Evolutionary conservation across 192 early-diverging fungal genomes (phyloP).

Genomic region (Backusella sp.): DNA sequence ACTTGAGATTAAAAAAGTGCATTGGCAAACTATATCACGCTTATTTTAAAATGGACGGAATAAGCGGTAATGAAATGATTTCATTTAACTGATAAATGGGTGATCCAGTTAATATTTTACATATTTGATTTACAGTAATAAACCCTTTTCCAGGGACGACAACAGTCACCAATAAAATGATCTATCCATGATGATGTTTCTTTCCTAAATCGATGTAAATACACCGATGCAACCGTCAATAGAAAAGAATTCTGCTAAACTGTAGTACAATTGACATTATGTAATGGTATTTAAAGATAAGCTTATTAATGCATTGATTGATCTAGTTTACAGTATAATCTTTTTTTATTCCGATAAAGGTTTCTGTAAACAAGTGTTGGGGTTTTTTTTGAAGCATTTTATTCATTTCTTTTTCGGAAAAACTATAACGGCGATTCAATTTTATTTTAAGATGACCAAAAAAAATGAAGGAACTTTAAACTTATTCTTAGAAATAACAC

Average conservation of each 20-base stretch:
- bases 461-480: neutral
- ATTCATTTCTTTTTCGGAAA: neutral
- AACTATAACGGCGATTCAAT: neutral
- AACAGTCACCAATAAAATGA: neutral
- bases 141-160: neutral
- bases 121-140: too few species aligned
- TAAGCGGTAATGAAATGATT: too few species aligned
- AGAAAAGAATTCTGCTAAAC: neutral
- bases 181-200: too few species aligned
- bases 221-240: too few species aligned
- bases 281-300: neutral
- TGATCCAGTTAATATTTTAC: too few species aligned
- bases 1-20: too few species aligned
- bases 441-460: neutral
- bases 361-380: neutral
- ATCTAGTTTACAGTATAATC: neutral
- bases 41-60: too few species aligned
- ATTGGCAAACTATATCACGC: too few species aligned
- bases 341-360: neutral
- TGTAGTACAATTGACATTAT: neutral
- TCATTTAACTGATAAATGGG: too few species aligned
- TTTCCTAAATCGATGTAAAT: too few species aligned
- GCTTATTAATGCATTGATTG: neutral
- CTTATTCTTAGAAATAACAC: neutral
- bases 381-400: neutral